Percentiles rank a stretch among this genome's conserved stretches.
These are phyloP conservation scores for Geotrichum histeridarum DNA, from an alignment of 1,139 yeast species.

Conservation along the genomic window DNA sequence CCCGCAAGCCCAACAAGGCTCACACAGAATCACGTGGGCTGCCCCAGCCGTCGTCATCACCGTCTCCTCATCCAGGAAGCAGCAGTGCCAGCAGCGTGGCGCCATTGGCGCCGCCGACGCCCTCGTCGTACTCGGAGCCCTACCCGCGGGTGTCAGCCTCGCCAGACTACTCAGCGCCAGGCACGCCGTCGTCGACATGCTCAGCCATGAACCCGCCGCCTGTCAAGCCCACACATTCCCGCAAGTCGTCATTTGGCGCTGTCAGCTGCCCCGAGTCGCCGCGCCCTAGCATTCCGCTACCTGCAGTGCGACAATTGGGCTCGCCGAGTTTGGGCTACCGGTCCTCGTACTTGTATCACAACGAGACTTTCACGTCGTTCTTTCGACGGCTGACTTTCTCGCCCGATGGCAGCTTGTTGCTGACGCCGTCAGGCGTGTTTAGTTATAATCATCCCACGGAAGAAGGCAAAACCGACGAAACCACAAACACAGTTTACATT, in stretches of 20 bases:
- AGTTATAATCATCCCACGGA: constrained; percentile 31
- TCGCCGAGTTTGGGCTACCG: constrained; percentile 29
- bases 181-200: constrained; percentile 19
- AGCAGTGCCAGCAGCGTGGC: neutral
- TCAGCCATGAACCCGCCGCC: constrained; percentile 28
- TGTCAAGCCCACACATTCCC: constrained; percentile 27
- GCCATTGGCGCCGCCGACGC: constrained; percentile 13
- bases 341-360: constrained; percentile 52
- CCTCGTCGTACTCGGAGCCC: constrained; percentile 4
- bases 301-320: constrained; percentile 41
- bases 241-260: constrained; percentile 29
- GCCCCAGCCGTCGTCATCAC: neutral
- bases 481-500: constrained; percentile 65
- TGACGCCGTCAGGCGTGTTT: constrained; percentile 79
- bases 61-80: constrained; percentile 3
- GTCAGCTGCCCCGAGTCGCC: constrained; percentile 22
- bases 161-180: constrained; percentile 15
- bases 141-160: constrained; percentile 18
- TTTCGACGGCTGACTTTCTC: constrained; percentile 80
- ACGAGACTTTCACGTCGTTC: constrained; percentile 84
- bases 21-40: neutral
- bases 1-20: neutral
- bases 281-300: constrained; percentile 37
- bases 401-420: constrained; percentile 77
- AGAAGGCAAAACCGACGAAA: constrained; percentile 34